Percentiles rank a stretch among this genome's conserved stretches.
Conservation (phyloP, 2,329 filamentous ascomycete genomes). For the Pseudocercospora cruenta region DNA sequence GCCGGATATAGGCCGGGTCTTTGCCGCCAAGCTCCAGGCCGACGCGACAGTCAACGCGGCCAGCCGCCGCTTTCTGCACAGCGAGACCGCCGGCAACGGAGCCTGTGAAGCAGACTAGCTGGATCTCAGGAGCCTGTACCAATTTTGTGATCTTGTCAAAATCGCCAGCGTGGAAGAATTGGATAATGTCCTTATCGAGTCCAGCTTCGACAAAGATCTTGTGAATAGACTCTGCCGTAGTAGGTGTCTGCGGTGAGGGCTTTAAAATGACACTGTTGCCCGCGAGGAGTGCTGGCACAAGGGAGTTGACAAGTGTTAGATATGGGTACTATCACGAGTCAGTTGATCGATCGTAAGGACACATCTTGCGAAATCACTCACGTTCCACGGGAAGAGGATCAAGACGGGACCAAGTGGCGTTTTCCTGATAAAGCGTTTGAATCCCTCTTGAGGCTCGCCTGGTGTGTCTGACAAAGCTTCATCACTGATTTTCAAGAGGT, state of each 20-base stretch:
- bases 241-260: constrained; percentile 92
- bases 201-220: constrained; percentile 79
- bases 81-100: constrained; percentile 86
- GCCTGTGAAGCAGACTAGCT: constrained; percentile 89
- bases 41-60: constrained; percentile 77
- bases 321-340: constrained; percentile 75
- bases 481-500: constrained; percentile 80
- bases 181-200: constrained; percentile 79
- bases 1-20: constrained; percentile 86
- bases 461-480: constrained; percentile 78
- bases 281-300: constrained; percentile 86
- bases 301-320: constrained; percentile 86
- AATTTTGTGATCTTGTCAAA: constrained; percentile 75
- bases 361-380: constrained; percentile 55
- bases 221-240: constrained; percentile 81
- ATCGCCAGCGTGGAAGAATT: constrained; percentile 89
- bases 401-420: constrained; percentile 85
- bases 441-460: constrained; percentile 82
- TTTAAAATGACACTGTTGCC: constrained; percentile 93
- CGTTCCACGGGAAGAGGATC: constrained; percentile 95
- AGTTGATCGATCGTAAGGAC: constrained; percentile 9
- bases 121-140: constrained; percentile 74
- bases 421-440: constrained; percentile 88
- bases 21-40: constrained; percentile 93
- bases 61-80: constrained; percentile 81